Conservation (phyloP, 305 asterid genomes). For the Euphrasia arctica region DNA sequence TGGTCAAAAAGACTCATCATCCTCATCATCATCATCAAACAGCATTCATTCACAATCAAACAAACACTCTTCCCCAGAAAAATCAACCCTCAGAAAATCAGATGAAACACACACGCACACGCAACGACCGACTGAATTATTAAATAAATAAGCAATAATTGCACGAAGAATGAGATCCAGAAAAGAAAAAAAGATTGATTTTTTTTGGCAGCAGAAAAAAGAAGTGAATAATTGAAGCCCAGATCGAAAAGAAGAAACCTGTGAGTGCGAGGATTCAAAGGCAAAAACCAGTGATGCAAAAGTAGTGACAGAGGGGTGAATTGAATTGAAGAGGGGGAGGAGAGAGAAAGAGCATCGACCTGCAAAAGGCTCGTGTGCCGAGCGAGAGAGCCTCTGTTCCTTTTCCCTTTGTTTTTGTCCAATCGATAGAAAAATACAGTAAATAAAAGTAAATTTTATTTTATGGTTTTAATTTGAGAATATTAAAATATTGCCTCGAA, state of each 20-base stretch:
- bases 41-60: constrained; percentile 38
- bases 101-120: constrained; percentile 22
- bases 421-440: constrained; percentile 6
- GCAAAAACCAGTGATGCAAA: not conserved
- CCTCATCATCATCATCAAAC: constrained; percentile 40
- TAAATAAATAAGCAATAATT: constrained; percentile 8
- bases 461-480: constrained; percentile 6
- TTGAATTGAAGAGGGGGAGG: constrained; percentile 29
- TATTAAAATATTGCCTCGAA: constrained; percentile 26
- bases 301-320: not conserved
- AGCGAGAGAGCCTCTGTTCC: constrained; percentile 2
- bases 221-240: constrained; percentile 28
- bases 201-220: not conserved
- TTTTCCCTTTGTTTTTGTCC: constrained; percentile 18
- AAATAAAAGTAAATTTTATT: not conserved
- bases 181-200: constrained; percentile 11
- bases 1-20: constrained; percentile 51
- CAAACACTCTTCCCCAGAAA: constrained; percentile 40
- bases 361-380: constrained; percentile 19
- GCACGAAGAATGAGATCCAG: constrained; percentile 4
- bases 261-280: constrained; percentile 20
- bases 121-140: not conserved
- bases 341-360: constrained; percentile 37
- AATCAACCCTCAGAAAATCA: constrained; percentile 32
- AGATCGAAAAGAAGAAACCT: constrained; percentile 30